Percentiles rank a stretch among this genome's conserved stretches.
Evolutionary conservation across 192 early-diverging fungal genomes (phyloP).

Genomic region (Cladochytrium replicatum): DNA sequence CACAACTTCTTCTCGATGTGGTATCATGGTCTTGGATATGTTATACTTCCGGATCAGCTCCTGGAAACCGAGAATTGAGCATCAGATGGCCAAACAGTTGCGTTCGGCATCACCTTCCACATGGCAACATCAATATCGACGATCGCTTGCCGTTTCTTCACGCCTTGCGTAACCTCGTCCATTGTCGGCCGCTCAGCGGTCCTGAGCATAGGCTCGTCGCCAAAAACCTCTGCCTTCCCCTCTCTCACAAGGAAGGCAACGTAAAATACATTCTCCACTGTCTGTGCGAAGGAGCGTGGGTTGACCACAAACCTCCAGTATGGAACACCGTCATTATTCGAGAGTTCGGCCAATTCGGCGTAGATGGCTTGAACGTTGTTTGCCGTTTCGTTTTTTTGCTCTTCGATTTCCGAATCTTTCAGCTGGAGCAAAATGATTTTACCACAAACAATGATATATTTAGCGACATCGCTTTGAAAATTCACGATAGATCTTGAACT

Average conservation of each 20-base stretch:
- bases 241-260: constrained; percentile 73
- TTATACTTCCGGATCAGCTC: neutral
- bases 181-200: neutral
- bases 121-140: neutral
- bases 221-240: constrained; percentile 49
- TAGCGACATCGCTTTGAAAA: no score
- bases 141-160: neutral
- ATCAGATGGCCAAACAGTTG: neutral
- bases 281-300: constrained; percentile 73
- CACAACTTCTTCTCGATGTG: neutral
- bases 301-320: constrained; percentile 69
- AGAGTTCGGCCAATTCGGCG: constrained; percentile 37
- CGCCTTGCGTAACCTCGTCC: neutral
- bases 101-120: neutral
- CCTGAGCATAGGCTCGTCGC: constrained; percentile 38
- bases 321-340: constrained; percentile 29
- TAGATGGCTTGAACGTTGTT: constrained; percentile 59
- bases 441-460: no score
- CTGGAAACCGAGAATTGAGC: neutral
- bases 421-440: constrained; percentile 36
- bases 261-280: constrained; percentile 82
- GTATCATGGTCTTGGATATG: neutral
- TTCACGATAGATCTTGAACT: no score
- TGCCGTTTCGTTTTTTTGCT: constrained; percentile 69
- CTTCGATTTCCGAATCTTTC: constrained; percentile 52